Evolutionary conservation across 202 grass and related monocot genomes (phyloP).

Genomic region (Zoysia matrella): DNA sequence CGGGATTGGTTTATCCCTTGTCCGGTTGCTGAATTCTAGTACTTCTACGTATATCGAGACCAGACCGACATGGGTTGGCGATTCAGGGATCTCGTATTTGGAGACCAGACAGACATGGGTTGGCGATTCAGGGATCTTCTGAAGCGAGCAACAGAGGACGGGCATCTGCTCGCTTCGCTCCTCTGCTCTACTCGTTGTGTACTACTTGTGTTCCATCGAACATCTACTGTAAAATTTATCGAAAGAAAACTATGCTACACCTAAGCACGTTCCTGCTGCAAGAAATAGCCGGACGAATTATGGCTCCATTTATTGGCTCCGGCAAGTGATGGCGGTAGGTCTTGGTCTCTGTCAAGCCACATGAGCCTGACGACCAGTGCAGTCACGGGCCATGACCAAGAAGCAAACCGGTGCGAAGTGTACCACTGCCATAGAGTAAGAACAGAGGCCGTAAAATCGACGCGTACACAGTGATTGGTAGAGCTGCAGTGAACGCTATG

Average conservation of each 20-base stretch:
- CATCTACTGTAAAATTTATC: too few species aligned
- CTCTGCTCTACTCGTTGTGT: too few species aligned
- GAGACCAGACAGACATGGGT: too few species aligned
- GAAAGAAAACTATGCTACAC: too few species aligned
- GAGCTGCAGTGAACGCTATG: too few species aligned
- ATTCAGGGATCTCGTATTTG: too few species aligned
- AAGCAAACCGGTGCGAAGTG: not conserved
- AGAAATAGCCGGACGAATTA: slow-evolving; percentile 7
- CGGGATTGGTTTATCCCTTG: not conserved
- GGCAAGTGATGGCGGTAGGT: slow-evolving; percentile 17
- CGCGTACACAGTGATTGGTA: not conserved
- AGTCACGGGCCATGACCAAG: slow-evolving; percentile 20
- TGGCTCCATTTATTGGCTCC: slow-evolving; percentile 37
- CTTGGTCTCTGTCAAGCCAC: not conserved
- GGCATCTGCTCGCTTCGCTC: too few species aligned
- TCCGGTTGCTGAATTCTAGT: not conserved
- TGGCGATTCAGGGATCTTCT: not conserved
- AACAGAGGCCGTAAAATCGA: not conserved
- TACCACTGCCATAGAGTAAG: not conserved
- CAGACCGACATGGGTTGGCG: not conserved
- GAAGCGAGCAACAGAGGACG: not conserved
- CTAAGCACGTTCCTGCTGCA: too few species aligned
- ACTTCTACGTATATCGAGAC: not conserved
- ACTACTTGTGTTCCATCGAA: too few species aligned
- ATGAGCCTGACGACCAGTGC: slow-evolving; percentile 29